Base-by-base conservation (phyloP, 1,284 basidiomycete genomes). In the Ceratobasidium sp. region DNA sequence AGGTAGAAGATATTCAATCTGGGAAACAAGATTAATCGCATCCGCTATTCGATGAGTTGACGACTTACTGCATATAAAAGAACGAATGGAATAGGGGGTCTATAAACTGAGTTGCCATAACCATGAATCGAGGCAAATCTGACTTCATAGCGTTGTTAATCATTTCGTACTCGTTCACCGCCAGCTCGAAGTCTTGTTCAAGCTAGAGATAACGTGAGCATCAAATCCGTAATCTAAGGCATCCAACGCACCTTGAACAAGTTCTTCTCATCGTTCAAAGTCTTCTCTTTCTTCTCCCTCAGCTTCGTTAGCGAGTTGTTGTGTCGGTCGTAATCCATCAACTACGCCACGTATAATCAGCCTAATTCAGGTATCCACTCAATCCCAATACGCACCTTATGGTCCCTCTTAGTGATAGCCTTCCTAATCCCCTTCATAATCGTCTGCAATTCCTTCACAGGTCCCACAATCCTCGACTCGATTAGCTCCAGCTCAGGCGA, bases 41-140 rank as follows among this genome's bases (percentile, higher is more conserved):
- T 30, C 71, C n/a, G 16, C 35, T 11, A 41, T 55, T 13, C 16
- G 7, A 23, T 18, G 16, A 46, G 18, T 23, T 44, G 38, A 28
- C n/a, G 49, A 89, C 94, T 79, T 77, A 96, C 95, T 98, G 96
- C 97, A 99, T 98, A 82, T 98, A 99, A 86, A 95, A 99, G 86
- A 97, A 96, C 28, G 95, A 97, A 79, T 98, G 92, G 87, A 98
- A 99, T 16, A 99, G 85, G 0, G 98, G 98, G 76, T 97, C 93
- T 80, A 99, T 94, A 83, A 98, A 98, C 74, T 91, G 88, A 0
- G 93, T 92, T 0, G 92, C 87, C 78, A 98, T 87, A 35, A 87
- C 86, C 84, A 99, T 90, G 85, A 99, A 98, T 21, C 89, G 87
- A 0, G 97, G 96, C 41, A 99, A 85, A 79, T 99, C 98, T 73